Conservation (phyloP, 2,329 filamentous ascomycete species). For the Geosmithia putterillii region DNA sequence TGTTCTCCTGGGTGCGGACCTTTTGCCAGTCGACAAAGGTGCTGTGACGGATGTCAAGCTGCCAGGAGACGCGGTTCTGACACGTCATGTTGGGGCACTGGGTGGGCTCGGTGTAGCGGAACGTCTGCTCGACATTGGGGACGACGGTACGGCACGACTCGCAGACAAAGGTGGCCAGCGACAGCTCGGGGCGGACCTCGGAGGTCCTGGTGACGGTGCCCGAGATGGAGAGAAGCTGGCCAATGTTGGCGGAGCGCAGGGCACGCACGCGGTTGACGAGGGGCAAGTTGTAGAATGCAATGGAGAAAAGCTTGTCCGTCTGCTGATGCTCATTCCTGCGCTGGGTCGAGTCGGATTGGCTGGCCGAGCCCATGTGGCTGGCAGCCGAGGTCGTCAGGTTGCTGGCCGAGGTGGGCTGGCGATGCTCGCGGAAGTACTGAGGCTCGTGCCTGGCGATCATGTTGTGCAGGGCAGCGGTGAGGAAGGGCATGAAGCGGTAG, state of each 20-base stretch:
- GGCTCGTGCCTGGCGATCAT: conserved; percentile 92
- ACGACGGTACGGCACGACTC: conserved; percentile 76
- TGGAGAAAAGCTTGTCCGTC: conserved; percentile 88
- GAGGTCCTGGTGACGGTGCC: conserved; percentile 95
- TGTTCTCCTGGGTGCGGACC: conserved; percentile 95
- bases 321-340: conserved; percentile 88
- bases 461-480: conserved; percentile 80
- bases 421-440: conserved; percentile 84
- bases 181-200: conserved; percentile 88
- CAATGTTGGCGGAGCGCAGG: conserved; percentile 80
- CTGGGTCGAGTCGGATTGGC: conserved; percentile 53
- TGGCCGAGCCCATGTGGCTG: conserved; percentile 49
- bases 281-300: conserved; percentile 88
- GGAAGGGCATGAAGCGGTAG: conserved; percentile 88
- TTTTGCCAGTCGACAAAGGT: conserved; percentile 99
- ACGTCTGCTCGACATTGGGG: conserved; percentile 90
- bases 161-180: conserved; percentile 83
- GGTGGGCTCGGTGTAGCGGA: conserved; percentile 92
- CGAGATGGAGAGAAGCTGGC: conserved; percentile 87
- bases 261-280: conserved; percentile 77
- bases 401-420: conserved; percentile 68
- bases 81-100: conserved; percentile 86
- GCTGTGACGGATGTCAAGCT: conserved; percentile 90
- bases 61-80: conserved; percentile 85
- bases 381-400: conserved; percentile 56